Evolutionary conservation across 257 asterid species (phyloP).

Genomic region (Nicotiana obtusifolia): DNA sequence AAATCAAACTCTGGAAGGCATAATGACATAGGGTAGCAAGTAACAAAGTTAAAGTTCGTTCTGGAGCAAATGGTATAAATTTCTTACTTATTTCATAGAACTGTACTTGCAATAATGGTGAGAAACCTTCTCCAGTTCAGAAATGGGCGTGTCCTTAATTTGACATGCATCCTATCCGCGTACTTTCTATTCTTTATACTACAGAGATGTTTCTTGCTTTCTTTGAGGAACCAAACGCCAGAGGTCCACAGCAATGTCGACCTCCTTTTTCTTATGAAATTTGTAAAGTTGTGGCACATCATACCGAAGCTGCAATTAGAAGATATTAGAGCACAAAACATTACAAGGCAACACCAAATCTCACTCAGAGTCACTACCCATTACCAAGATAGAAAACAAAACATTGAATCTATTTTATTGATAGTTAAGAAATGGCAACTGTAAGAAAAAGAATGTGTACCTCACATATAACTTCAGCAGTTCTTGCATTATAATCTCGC

Average conservation of each 20-base stretch:
- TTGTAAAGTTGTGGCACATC: conserved; percentile 90
- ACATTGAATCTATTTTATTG: neutral
- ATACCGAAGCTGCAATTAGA: conserved; percentile 58
- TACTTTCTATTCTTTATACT: neutral
- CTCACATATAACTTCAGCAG: conserved; percentile 94
- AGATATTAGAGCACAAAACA: neutral
- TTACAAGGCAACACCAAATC: neutral
- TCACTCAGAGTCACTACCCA: neutral
- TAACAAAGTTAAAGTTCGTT: neutral
- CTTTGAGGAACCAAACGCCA: conserved; percentile 88
- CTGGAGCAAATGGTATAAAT: neutral
- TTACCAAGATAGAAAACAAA: neutral
- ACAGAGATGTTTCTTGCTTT: conserved; percentile 11
- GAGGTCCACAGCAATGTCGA: conserved; percentile 88
- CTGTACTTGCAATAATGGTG: neutral
- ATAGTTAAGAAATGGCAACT: neutral
- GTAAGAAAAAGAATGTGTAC: conserved; percentile 23
- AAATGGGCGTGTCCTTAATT: neutral
- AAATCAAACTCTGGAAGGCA: neutral
- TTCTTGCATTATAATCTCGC: conserved; percentile 69
- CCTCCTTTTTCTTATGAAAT: conserved; percentile 95
- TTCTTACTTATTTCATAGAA: neutral
- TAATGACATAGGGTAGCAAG: neutral
- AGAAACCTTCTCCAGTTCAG: neutral
- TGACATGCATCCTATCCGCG: neutral